Base-by-base conservation (phyloP, 208 protist genomes). In the Novymonas esmeraldas region DNA sequence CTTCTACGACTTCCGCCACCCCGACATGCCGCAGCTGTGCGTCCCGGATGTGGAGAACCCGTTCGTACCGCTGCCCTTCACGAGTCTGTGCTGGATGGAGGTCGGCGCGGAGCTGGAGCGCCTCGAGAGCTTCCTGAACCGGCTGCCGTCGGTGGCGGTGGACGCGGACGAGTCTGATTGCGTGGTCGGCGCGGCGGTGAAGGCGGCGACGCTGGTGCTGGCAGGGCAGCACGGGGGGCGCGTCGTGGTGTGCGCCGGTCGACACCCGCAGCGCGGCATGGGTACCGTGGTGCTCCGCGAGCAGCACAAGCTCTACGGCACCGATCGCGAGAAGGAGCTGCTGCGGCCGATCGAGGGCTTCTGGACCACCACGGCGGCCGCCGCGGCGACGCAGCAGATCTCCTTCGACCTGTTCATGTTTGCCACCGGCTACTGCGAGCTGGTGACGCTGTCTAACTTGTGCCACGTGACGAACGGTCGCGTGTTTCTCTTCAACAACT, bases 31-130 rank as follows among this genome's bases (percentile, higher is more conserved):
- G 64, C 88, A 94, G 83, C 61, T 85, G 14, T 81, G 82, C 74
- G 90, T 96, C 28, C 72, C 88, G 11, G 92, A 97, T 65, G 84
- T 95, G 18, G 82, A 92, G 34, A 85, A 90, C 65, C 87, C 90
- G 22, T 97, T 97, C 64, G 91, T 95, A 13, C 91, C 94, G 22
- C 81, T 97, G n/a, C 94, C 94, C 29, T 97, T 97, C 73, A 81
- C 76, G 14, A 85, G 73, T 26, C 56, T 95, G 20, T 96, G 94
- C 72, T 97, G 94, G 94, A 60, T 97, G 44, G 85, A 85, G 67
- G 79, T 97, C 18, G 90, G 83, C 24, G 60, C 62, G 11, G 85
- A 96, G 14, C 59, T 86, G 28, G 84, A 90, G 24, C 39, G 64
- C 49, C 89, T 95, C 50, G 39, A 78, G 38, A 38, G 41, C 44